Base-by-base conservation (phyloP, 169 alveolate genomes). In the Blepharisma undulans region DNA sequence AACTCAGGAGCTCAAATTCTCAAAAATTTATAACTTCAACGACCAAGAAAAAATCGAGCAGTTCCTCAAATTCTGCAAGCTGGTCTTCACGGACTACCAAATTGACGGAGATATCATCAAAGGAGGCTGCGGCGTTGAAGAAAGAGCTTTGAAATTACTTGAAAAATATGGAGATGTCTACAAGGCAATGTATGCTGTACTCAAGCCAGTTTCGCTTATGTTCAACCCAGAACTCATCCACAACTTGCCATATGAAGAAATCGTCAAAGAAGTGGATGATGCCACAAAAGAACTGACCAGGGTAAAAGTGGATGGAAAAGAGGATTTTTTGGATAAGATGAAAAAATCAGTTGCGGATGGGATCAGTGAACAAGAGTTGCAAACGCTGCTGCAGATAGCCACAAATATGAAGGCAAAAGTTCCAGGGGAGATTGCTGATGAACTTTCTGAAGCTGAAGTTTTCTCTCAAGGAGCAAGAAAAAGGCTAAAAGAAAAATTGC, bases 21-120 rank as follows among this genome's bases (percentile, higher is more conserved):
- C 34, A n/a, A 22, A 29, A 27, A 85, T 5, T 66, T 33, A 60
- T 66, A 30, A 29, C 25, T 30, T 22, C 22, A 21, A 22, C 22
- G 84, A 61, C 12, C 48, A 60, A 19, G 91, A 71, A 36, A 27
- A 72, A 21, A 21, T 34, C 22, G 89, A 86, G 36, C 29, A 71
- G 27, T 86, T 86, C n/a, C 91, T 86, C 84, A 71, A 86, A 27
- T 86, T 86, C 85, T 86, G 91, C 84, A 86, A 86, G 34, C 66
- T 71, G 30, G 36, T 86, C 22, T 71, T 86, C 30, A 36, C 32
- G 25, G 84, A 72, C 6, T 71, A 60, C 34, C 91, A 25, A n/a
- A 48, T 32, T 66, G 91, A 86, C 6, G 91, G 91, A 19, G 84
- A 71, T 72, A 86, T 86, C 27, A 71, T 72, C 27, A 61, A 86